Base-by-base conservation (phyloP, 805 yeast genomes). In the Maudiozyma barnettii region DNA sequence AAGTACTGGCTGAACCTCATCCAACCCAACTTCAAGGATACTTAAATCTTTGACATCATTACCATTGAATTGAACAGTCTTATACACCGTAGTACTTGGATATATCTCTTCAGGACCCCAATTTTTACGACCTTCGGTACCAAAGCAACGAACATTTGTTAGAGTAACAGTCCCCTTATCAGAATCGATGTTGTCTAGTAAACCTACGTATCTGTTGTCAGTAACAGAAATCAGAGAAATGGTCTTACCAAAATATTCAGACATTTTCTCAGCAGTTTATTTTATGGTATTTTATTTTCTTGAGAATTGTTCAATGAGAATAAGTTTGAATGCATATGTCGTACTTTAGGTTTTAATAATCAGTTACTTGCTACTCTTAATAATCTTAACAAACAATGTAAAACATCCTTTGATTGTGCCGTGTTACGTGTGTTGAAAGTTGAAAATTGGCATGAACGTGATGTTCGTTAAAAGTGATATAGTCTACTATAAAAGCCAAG, bases 221-320 rank as follows among this genome's bases (percentile, higher is more conserved):
- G 61, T 60, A 9, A 59, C 60, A 18, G 66, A 60, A 45, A 63
- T 54, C 51, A 59, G 46, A 7, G 63, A 57, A 26, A 63, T 60
- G 45, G 91, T 82, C 64, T 87, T 87, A 9, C 98, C 98, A 55
- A 89, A 84, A 66, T 83, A 90, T 61, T 89, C 89, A 41, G 97
- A 83, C 98, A 93, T 93, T n/a, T 8, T 37, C 19, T 16, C 19
- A 19, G 10, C n/a, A 4, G 9, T 33, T 9, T n/a, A 7, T 6
- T 33, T 14, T 5, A 8, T 33, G n/a, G 6, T 14, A 5, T 33
- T 14, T 16, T n/a, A 16, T 33, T 33, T 16, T 21, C 5, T 36
- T 36, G 5, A 18, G 20, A 18, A 19, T 16, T 18, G 2, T 18
- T 10, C 5, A 16, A 18, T 14, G 30, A 26, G 30, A 26, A 6